phyloP scores from a whole-genome alignment of 257 asterid genomes.

The Ilex asprella region DNA sequence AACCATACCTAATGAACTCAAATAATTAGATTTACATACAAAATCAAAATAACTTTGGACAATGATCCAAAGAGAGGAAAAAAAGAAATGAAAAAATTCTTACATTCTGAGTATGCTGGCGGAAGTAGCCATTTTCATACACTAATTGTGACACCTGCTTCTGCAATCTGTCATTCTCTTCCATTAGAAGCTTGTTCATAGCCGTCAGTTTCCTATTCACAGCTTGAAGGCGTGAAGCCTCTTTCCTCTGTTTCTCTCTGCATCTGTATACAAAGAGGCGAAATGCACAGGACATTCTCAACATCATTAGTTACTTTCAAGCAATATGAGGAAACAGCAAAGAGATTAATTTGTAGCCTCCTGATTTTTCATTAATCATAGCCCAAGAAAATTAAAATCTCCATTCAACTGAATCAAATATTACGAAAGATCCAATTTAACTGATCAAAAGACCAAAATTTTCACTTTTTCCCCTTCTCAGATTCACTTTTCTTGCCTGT shows the following conservation, averaged over 20 bases:
- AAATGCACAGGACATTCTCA: not conserved
- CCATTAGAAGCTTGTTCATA: constrained; percentile 90
- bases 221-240: constrained; percentile 73
- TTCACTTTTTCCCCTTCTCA: too few relatives aligned
- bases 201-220: constrained; percentile 85
- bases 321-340: not conserved
- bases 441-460: too few relatives aligned
- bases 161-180: constrained; percentile 87
- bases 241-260: constrained; percentile 89
- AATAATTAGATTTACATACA: too few relatives aligned
- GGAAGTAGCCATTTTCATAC: constrained; percentile 73
- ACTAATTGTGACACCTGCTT: constrained; percentile 87
- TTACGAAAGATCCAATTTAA: too few relatives aligned
- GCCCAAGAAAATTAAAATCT: constrained; percentile 2
- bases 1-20: not conserved
- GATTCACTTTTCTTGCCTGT: too few relatives aligned
- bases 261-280: constrained; percentile 40
- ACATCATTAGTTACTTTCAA: too few relatives aligned
- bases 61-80: not conserved
- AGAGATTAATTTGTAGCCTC: not conserved
- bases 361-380: not conserved
- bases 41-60: not conserved
- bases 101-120: constrained; percentile 61
- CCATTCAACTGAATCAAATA: too few relatives aligned
- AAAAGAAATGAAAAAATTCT: constrained; percentile 13